These are phyloP conservation scores for Cystobasidiaceae sp. DNA, from an alignment of 1,284 basidiomycete genomes.

Conservation along the genomic window DNA sequence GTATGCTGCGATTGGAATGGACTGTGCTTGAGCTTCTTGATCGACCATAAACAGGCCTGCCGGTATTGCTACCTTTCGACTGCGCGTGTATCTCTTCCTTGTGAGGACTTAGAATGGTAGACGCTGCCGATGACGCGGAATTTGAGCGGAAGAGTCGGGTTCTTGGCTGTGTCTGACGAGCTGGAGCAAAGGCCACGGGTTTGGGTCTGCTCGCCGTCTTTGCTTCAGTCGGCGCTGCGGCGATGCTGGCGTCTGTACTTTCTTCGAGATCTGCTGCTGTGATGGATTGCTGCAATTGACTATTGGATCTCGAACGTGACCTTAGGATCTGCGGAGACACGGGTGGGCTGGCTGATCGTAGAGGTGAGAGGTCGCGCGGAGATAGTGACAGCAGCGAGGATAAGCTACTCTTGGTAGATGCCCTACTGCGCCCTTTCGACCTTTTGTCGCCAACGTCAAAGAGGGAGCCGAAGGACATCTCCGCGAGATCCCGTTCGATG, in stretches of 20 bases:
- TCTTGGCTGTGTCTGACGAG: neutral
- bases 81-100: neutral
- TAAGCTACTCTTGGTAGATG: conserved; percentile 13
- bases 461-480: conserved; percentile 13
- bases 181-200: neutral
- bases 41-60: neutral
- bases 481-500: conserved; percentile 6
- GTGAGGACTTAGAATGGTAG: neutral
- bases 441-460: conserved; percentile 3
- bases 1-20: no score
- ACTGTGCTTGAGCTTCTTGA: conserved; percentile 1
- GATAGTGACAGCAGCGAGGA: neutral
- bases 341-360: neutral
- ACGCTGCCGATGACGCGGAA: neutral
- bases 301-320: neutral
- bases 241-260: neutral
- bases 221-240: neutral
- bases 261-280: neutral
- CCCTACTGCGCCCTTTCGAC: neutral
- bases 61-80: neutral
- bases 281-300: conserved; percentile 1
- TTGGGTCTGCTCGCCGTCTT: neutral
- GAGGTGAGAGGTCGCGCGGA: neutral
- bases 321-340: neutral
- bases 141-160: conserved; percentile 3